Evolutionary conservation across 306 rosid genomes (phyloP).

Genomic region (Hippophae tibetana): DNA sequence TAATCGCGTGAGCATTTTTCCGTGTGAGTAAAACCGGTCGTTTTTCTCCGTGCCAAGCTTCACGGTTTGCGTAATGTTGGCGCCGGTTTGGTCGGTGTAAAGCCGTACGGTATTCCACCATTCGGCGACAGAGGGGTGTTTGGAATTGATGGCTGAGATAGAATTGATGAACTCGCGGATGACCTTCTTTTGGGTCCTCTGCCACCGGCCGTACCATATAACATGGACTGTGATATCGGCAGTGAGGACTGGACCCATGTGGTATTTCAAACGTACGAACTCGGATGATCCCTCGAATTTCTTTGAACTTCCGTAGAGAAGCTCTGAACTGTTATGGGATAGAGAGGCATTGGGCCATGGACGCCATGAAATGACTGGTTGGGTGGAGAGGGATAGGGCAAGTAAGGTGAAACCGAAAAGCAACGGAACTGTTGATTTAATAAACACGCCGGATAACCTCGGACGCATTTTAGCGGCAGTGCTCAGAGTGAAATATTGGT

Average conservation of each 20-base stretch:
- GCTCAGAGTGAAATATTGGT: neutral
- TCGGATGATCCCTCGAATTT: constrained; percentile 93
- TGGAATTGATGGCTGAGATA: constrained; percentile 43
- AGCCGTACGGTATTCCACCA: constrained; percentile 93
- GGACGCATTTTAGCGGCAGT: constrained; percentile 20
- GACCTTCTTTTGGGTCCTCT: constrained; percentile 57
- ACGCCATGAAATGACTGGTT: constrained; percentile 39
- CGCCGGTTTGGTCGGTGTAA: constrained; percentile 87
- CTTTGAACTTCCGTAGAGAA: constrained; percentile 42
- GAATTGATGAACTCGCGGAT: constrained; percentile 91
- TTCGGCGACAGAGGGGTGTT: constrained; percentile 56
- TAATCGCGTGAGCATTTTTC: constrained; percentile 61
- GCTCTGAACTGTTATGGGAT: constrained; percentile 28
- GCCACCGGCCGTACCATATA: constrained; percentile 96
- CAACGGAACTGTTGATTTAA: constrained; percentile 21
- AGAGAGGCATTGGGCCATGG: constrained; percentile 51
- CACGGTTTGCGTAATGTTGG: constrained; percentile 58
- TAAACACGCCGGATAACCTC: constrained; percentile 1
- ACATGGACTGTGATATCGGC: constrained; percentile 73
- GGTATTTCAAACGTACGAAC: constrained; percentile 72
- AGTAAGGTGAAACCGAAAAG: constrained; percentile 10
- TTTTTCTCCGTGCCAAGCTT: constrained; percentile 63
- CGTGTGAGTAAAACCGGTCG: constrained; percentile 84
- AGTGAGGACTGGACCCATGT: constrained; percentile 95
- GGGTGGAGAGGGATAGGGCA: constrained; percentile 14